Evolutionary conservation across 2,329 filamentous ascomycete species (phyloP).

Genomic region (Aspergillus sp.): DNA sequence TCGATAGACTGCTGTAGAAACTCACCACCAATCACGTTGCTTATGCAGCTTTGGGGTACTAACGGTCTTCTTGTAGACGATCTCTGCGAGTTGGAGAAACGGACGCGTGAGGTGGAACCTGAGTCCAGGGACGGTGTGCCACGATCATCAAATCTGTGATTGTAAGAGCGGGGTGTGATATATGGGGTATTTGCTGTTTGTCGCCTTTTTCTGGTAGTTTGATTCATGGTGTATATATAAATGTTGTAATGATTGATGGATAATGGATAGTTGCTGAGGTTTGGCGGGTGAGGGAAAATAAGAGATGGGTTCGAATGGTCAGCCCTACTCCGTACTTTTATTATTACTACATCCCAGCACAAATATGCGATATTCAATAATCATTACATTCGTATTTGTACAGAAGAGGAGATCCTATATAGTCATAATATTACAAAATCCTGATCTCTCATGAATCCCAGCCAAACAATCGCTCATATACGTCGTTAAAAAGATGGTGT

Average conservation of each 20-base stretch:
- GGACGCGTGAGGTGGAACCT: background rate
- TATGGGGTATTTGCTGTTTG: slow-evolving; percentile 2
- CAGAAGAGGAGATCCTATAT: background rate
- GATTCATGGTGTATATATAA: slow-evolving; percentile 3
- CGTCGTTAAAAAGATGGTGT: background rate
- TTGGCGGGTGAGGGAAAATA: background rate
- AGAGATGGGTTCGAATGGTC: background rate
- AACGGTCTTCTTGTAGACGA: slow-evolving; percentile 5
- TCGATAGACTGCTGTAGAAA: slow-evolving; percentile 30
- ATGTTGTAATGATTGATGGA: background rate
- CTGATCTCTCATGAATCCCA: background rate
- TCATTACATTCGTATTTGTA: background rate
- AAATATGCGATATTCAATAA: background rate
- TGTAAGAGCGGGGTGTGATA: background rate
- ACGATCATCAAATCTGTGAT: background rate
- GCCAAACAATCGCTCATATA: background rate
- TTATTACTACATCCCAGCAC: no score
- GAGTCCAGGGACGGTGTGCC: background rate
- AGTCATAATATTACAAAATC: background rate
- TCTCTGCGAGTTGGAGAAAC: slow-evolving; percentile 2
- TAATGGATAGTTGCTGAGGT: background rate
- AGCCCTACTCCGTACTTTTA: background rate
- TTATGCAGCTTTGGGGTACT: slow-evolving; percentile 5
- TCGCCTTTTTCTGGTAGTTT: background rate
- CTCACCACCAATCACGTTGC: slow-evolving; percentile 15